Conservation (phyloP, 257 asterid genomes). For the Henckelia pumila region DNA sequence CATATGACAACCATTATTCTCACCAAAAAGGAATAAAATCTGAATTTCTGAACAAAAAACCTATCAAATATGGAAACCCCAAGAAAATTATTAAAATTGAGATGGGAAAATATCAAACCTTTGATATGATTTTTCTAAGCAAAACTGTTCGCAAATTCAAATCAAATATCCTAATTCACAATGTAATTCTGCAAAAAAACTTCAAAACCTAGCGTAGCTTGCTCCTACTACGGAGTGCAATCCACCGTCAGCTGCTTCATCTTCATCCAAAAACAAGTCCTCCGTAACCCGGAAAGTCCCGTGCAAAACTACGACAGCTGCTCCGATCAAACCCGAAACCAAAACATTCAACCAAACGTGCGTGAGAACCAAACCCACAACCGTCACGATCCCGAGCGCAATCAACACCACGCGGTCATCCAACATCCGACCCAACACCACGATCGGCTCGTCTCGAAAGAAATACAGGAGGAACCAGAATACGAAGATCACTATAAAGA, state of each 20-base stretch:
- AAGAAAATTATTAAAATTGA: not conserved
- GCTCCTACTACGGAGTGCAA: conserved; percentile 55
- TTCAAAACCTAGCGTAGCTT: conserved; percentile 2
- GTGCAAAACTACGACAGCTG: conserved; percentile 44
- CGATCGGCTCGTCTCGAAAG: conserved; percentile 59
- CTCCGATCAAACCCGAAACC: conserved; percentile 45
- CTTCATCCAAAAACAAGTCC: conserved; percentile 66
- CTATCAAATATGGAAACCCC: not conserved
- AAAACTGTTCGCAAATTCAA: conserved; percentile 4
- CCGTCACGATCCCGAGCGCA: conserved; percentile 44
- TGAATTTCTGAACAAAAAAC: not conserved
- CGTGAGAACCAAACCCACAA: conserved; percentile 49
- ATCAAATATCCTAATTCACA: not conserved
- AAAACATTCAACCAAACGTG: conserved; percentile 64
- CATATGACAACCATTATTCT: not conserved
- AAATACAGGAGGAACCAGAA: conserved; percentile 58
- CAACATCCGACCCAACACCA: conserved; percentile 50
- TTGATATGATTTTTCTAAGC: not conserved
- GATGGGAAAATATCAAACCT: not conserved
- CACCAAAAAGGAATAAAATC: not conserved
- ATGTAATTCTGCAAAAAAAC: conserved; percentile 13
- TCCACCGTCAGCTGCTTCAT: conserved; percentile 53
- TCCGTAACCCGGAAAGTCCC: conserved; percentile 60
- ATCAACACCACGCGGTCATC: conserved; percentile 54
- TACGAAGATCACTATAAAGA: conserved; percentile 40